phyloP scores from a whole-genome alignment of 1,284 basidiomycete genomes.

The Leccinum subrobustum region DNA sequence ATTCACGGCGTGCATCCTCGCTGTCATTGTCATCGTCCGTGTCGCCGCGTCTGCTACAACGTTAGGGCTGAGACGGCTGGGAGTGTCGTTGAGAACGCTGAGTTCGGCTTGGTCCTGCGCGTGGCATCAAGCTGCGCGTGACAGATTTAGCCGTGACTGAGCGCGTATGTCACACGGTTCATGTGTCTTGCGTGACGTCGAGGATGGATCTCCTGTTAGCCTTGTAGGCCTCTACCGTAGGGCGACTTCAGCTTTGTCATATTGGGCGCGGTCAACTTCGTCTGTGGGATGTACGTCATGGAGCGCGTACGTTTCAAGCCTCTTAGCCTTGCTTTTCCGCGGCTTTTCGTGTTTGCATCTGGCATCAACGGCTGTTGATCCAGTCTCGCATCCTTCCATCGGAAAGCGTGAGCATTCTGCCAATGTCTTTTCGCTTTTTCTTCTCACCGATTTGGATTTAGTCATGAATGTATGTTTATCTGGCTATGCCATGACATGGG shows the following conservation, averaged over 20 bases:
- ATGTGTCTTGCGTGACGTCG: background rate
- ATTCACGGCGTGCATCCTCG: constrained; percentile 19
- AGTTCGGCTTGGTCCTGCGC: constrained; percentile 27
- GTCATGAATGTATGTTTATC: constrained; percentile 49
- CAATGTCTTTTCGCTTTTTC: constrained; percentile 10
- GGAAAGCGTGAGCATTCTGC: constrained; percentile 28
- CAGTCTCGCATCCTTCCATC: too few species aligned
- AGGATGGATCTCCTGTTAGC: too few species aligned
- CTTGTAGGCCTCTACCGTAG: too few species aligned
- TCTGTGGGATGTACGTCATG: too few species aligned
- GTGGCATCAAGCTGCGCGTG: constrained; percentile 17
- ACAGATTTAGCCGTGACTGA: background rate
- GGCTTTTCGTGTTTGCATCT: constrained; percentile 35
- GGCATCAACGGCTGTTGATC: constrained; percentile 22
- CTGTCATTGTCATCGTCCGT: constrained; percentile 26
- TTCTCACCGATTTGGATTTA: constrained; percentile 15
- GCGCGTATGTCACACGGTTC: background rate
- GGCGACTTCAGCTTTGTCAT: too few species aligned
- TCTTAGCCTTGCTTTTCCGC: constrained; percentile 26
- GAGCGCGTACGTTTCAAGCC: too few species aligned
- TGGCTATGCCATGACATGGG: constrained; percentile 57
- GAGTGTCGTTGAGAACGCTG: constrained; percentile 32
- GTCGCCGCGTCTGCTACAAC: constrained; percentile 13
- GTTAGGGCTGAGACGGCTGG: constrained; percentile 34
- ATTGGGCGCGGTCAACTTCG: constrained; percentile 6